phyloP scores from a whole-genome alignment of 208 protist genomes.

The Trypanosoma avium region DNA sequence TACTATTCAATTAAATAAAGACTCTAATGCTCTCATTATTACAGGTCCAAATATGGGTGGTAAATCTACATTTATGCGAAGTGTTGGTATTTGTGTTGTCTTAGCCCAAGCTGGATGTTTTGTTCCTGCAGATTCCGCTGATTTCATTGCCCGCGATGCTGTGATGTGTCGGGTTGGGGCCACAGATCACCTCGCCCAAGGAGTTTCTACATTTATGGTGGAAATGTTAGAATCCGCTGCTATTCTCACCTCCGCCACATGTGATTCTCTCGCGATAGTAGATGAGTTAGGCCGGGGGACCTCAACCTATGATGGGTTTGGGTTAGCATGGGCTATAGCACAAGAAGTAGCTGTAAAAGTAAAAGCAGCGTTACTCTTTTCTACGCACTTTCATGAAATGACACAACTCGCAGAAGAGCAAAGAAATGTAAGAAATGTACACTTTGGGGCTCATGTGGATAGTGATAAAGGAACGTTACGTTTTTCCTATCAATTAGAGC shows the following conservation, averaged over 20 bases:
- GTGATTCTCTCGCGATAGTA: constrained; percentile 97
- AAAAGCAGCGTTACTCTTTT: constrained; percentile 94
- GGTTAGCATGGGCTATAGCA: constrained; percentile 98
- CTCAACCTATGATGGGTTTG: constrained; percentile 99
- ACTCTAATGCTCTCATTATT: constrained; percentile 82
- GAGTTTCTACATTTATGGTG: constrained; percentile 99
- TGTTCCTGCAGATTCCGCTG: constrained; percentile 94
- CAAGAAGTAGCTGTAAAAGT: constrained; percentile 91
- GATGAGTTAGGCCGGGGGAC: constrained; percentile 99
- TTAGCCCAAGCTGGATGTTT: constrained; percentile 99
- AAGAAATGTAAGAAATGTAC: constrained; percentile 59
- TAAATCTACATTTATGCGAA: constrained; percentile 99
- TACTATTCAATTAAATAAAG: constrained; percentile 73
- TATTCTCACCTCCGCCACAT: constrained; percentile 94
- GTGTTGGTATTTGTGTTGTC: constrained; percentile 95
- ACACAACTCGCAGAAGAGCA: constrained; percentile 87
- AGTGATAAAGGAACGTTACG: constrained; percentile 64
- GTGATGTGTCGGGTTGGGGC: constrained; percentile 99
- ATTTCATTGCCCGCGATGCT: constrained; percentile 85
- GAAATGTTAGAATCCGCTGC: constrained; percentile 99
- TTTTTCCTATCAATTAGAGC: constrained; percentile 86
- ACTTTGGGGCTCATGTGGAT: constrained; percentile 84
- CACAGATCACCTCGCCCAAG: constrained; percentile 94
- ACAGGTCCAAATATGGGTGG: constrained; percentile 98
- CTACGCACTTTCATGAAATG: constrained; percentile 99